Evolutionary conservation across 495 filamentous ascomycete species (phyloP).

Genomic region (Lepraria neglecta): DNA sequence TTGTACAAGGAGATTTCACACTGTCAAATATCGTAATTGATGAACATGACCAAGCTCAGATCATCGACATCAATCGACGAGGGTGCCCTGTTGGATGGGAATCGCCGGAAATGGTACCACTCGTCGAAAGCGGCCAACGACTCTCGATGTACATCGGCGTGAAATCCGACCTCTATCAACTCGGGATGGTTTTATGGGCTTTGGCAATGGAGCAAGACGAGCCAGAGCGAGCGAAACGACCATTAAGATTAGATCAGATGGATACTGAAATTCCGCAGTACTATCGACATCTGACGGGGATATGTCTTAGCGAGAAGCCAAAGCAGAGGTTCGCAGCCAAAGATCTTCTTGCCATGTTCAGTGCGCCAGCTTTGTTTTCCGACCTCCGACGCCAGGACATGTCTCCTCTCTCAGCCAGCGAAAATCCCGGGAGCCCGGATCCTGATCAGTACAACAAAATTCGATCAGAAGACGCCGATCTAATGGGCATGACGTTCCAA

Average conservation of each 20-base stretch:
- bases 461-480: constrained; percentile 6
- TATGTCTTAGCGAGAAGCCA: constrained; percentile 52
- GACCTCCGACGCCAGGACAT: constrained; percentile 7
- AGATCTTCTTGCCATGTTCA: constrained; percentile 40
- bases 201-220: constrained; percentile 83
- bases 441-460: neutral
- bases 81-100: constrained; percentile 98
- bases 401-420: constrained; percentile 6
- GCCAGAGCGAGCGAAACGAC: constrained; percentile 73
- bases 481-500: constrained; percentile 7
- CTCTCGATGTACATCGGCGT: constrained; percentile 98
- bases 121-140: constrained; percentile 86
- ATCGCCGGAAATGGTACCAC: constrained; percentile 79
- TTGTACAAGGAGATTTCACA: constrained; percentile 96
- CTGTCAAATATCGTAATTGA: constrained; percentile 96
- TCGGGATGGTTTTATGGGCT: constrained; percentile 97
- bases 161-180: constrained; percentile 91
- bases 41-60: constrained; percentile 74
- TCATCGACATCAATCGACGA: constrained; percentile 96
- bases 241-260: constrained; percentile 46
- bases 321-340: constrained; percentile 51
- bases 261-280: constrained; percentile 50
- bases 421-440: constrained; percentile 1
- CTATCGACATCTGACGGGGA: constrained; percentile 51
- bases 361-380: constrained; percentile 6